Base-by-base conservation (phyloP, 345 rosid species). In the Aquilaria yunnanensis region DNA sequence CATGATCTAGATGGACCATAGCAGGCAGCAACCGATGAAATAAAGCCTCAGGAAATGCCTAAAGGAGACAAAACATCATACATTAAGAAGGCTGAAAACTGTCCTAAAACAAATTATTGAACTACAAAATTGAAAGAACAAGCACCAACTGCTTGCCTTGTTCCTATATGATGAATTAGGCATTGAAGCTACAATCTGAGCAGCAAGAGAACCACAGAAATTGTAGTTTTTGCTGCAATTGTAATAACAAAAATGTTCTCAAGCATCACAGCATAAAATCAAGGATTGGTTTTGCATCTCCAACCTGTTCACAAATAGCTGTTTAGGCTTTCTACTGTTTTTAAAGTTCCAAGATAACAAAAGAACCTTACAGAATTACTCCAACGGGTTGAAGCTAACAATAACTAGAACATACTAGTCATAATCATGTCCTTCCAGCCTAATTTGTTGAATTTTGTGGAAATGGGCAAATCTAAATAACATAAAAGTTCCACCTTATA, bases 1-100 rank as follows among this genome's bases (percentile, higher is more conserved):
- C 93, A 73, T 80, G 93, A 67, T 95, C 99, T 65, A 93, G 93
- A 76, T 91, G 96, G 75, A 91, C 88, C 99, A 95, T 89, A 49
- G 87, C 92, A 68, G 85, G 90, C 63, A 95, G 92, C 75, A 95
- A 74, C 66, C 91, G 96, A 79, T 91, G 91, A 76, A 95, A 95
- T 68, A 95, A 80, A 78, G 96, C 82, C 80, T 91, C 99, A 0
- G 97, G 96, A 62, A 91, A 95, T 68, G 96, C 85, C 99, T 95
- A 72, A 54, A 67, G 64, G 51, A 55, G 70, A 48, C 30, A 69
- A 37, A 37, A 37, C 43, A 37, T 9, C 2, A 37, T 9, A 37
- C 7, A 37, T 5, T 4, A 37, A 37, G 43, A 37, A 2, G 43
- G 43, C 5, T 4, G 8, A 37, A 5, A 37, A 9, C 43, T 4